Base-by-base conservation (phyloP, 192 early-diverging fungal genomes). In the Coemansia sp. region DNA sequence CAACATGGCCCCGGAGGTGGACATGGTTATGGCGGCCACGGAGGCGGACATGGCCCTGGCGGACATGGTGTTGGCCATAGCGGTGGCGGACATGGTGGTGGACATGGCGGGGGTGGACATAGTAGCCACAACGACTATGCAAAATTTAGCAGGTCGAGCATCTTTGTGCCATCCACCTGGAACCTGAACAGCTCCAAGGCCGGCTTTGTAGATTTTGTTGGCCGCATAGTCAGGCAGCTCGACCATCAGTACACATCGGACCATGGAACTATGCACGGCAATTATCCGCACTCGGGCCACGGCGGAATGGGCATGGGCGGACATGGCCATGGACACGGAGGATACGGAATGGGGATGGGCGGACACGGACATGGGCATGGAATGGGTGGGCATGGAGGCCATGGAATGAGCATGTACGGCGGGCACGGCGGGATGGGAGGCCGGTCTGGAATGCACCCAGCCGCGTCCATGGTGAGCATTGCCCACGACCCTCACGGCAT, bases 91-190 rank as follows among this genome's bases (percentile, higher is more conserved):
- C 42, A 45, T 16, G 22, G 25, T 40, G 57, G 57, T 4, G 23
- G 43, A 6, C 31, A 30, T 25, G 47, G 58, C 28, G 58, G 58
- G 35, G 28, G 14, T 14, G 28, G 29, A 44, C 6, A 16, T 38
- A 16, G 12, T 38, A 38, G 16, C 16, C 35, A 23, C 7, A 46
- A 46, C 18, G 44, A 11, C 12, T 25, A 62, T 10, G 9, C 53
- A 29, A 54, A 29, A 35, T 47, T 32, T 31, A 29, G 62, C 49
- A 56, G 58, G 14, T 77, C 73, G 0, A 77, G 64, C 38, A 51
- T 67, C 30, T 77, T 77, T 53, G 67, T 77, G 19, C 73, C 73
- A 4, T 43, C 54, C 5, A 64, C 62, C 18, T 77, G 73, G 73
- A 44, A 76, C 24, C 6, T 69, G 1, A 57, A 60, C 28, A 62